A percentile compares a stretch with the other conserved stretches of the same genome.
These are phyloP conservation scores for Discostella stelligeroides DNA, from an alignment of 108 stramenopile genomes.

Conservation along the genomic window DNA sequence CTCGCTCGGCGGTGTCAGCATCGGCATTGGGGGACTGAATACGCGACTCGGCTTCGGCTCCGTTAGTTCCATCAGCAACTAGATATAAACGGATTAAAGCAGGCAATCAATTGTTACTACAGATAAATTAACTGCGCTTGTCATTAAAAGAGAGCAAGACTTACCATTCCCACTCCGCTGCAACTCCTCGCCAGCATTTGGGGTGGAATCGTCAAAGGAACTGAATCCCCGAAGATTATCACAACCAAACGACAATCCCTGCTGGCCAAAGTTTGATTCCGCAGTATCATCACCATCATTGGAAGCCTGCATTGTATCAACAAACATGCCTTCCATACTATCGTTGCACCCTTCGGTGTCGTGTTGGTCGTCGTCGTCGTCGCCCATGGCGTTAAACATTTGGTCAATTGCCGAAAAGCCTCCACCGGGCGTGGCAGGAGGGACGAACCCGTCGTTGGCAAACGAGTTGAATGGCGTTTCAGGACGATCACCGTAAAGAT, in stretches of 20 bases:
- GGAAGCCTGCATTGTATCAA: background rate
- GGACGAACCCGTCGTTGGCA: background rate
- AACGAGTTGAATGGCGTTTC: background rate
- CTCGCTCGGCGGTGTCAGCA: background rate
- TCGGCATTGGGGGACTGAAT: background rate
- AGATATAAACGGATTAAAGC: background rate
- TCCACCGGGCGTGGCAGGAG: background rate
- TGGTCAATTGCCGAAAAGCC: background rate
- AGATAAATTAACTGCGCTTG: background rate
- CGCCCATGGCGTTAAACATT: background rate
- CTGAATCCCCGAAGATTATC: background rate
- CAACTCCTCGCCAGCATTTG: background rate
- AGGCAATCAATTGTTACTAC: background rate
- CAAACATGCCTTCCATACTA: background rate
- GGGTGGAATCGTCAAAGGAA: background rate
- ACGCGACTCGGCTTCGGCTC: conserved; percentile 12
- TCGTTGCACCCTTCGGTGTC: background rate
- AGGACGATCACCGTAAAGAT: conserved; percentile 2
- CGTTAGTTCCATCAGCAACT: background rate
- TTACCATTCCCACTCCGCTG: background rate
- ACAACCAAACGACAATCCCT: conserved; percentile 1
- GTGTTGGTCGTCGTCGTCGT: background rate
- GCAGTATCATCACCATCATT: background rate
- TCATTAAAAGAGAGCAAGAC: background rate
- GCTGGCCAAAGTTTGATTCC: conserved; percentile 9